Base-by-base conservation (phyloP, 495 filamentous ascomycete species). In the Hypoxylon rickii region DNA sequence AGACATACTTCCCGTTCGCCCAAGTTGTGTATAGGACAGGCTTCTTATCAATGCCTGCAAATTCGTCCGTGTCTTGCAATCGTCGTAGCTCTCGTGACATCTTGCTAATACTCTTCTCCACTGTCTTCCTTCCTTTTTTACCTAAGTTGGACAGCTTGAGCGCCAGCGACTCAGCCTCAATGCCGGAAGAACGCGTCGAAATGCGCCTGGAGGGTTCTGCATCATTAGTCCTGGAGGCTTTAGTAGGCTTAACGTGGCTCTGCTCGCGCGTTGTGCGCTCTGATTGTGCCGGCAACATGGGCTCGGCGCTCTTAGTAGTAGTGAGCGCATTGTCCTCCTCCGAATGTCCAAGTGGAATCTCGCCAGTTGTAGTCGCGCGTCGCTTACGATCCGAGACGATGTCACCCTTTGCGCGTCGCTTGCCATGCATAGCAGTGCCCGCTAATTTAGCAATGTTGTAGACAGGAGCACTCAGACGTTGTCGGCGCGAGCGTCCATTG, bases 371-470 rank as follows among this genome's bases (percentile, higher is more conserved):
- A 3, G 75, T 73, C 13, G 16, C 22, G 18, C 70, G 67, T 22
- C 78, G 73, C 17, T 71, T 67, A 26, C 69, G 65, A 43, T 69
- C 69, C 55, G 62, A 55, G 2, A 67, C 67, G 7, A 59, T 20
- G 41, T 76, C 74, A 17, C 72, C 73, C 17, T 73, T 76, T 7
- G 71, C 48, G 45, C 69, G 56, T 44, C 72, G 71, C 20, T 68
- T 74, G 16, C 75, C 74, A 48, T 78, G 74, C 29, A 63, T 61
- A 12, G 70, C 70, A 13, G 76, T 81, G 12, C 79, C 78, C 20
- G 66, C 72, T 6, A 85, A 65, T 34, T 78, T 70, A 22, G 77
- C 72, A 20, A 84, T 66, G 47, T 85, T 85, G 68, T 84, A 85
- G 17, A 81, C 73, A 2, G 74, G 74, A 7, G 77, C 52, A 40